A percentile compares a stretch with the other conserved stretches of the same genome.
These are phyloP conservation scores for Pestalotiopsis sp. DNA, from an alignment of 2,329 filamentous ascomycete genomes.

Conservation along the genomic window DNA sequence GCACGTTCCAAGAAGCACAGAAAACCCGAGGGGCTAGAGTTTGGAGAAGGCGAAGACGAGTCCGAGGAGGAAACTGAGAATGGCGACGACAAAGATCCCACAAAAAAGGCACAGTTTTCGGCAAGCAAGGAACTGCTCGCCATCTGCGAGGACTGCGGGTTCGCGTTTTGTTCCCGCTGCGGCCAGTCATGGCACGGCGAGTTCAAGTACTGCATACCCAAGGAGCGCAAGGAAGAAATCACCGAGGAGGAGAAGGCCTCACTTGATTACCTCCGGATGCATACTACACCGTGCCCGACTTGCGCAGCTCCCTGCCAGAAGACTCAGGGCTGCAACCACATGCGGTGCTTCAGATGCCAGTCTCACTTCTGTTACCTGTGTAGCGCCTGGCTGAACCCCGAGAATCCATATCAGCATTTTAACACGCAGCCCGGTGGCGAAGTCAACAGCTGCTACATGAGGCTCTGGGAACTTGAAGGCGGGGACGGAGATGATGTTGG, in stretches of 20 bases:
- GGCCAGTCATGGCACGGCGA: conserved; percentile 90
- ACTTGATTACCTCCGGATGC: conserved; percentile 77
- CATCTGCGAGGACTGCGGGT: conserved; percentile 85
- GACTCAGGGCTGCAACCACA: conserved; percentile 93
- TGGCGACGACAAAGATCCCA: conserved; percentile 32
- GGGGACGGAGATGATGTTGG: conserved; percentile 69
- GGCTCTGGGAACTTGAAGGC: conserved; percentile 86
- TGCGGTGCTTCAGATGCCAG: conserved; percentile 88
- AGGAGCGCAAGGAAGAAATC: conserved; percentile 68
- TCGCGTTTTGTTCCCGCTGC: conserved; percentile 81
- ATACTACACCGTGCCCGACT: conserved; percentile 88
- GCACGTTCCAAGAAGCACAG: conserved; percentile 75
- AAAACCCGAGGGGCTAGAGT: conserved; percentile 69
- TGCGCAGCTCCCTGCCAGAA: conserved; percentile 87
- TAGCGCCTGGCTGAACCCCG: conserved; percentile 78
- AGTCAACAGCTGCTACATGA: conserved; percentile 73
- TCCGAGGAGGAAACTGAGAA: conserved; percentile 53
- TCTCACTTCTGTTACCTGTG: conserved; percentile 97
- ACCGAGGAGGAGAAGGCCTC: conserved; percentile 85
- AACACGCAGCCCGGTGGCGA: conserved; percentile 62
- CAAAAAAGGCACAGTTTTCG: conserved; percentile 22
- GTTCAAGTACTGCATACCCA: conserved; percentile 69
- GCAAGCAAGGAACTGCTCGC: conserved; percentile 63
- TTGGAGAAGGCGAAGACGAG: conserved; percentile 55
- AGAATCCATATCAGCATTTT: conserved; percentile 88